Base-by-base conservation (phyloP, 345 rosid species). In the Raphanus sativus region DNA sequence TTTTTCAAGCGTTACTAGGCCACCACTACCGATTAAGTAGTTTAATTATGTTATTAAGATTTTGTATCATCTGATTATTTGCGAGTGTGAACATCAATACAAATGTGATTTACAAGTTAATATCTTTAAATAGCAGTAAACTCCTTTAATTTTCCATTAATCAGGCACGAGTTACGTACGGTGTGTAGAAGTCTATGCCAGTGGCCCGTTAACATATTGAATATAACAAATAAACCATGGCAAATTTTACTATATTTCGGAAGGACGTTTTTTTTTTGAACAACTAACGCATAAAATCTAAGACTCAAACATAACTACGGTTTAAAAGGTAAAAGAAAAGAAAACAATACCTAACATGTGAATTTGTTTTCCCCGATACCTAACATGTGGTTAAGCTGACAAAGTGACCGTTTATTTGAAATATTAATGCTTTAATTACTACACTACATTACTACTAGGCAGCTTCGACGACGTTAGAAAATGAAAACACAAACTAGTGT, bases 381-480 rank as follows among this genome's bases (percentile, higher is more conserved):
- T 64, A 74, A 74, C 77, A 79, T 73, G 82, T 79, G 82, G 60
- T 73, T 68, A 79, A 73, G 70, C 82, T 79, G 82, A 79, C 82
- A 68, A 29, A 73, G 21, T 52, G 78, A 73, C 82, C 75, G 82
- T 73, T 79, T 62, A 68, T 68, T 79, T 79, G 50, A 79, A 26
- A 62, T 21, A 68, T 38, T 62, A 38, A 73, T 48, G 24, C 26
- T 62, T 73, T 52, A 21, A 21, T 0, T 21, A 21, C 21, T 21
- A 21, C 1, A 21, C 21, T 21, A 1, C 21, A 21, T 62, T 28
- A 28, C 21, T 79, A 79, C n/a, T 62, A 73, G 15, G 65, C 38
- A 74, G 70, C 71, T 73, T 79, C 77, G 65, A 61, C 64, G 77
- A 78, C 33, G 32, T 33, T 65, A 38, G 59, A 30, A 62, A 54